These are phyloP conservation scores for Pilaira anomala DNA, from an alignment of 192 early-diverging fungal species.

Conservation along the genomic window DNA sequence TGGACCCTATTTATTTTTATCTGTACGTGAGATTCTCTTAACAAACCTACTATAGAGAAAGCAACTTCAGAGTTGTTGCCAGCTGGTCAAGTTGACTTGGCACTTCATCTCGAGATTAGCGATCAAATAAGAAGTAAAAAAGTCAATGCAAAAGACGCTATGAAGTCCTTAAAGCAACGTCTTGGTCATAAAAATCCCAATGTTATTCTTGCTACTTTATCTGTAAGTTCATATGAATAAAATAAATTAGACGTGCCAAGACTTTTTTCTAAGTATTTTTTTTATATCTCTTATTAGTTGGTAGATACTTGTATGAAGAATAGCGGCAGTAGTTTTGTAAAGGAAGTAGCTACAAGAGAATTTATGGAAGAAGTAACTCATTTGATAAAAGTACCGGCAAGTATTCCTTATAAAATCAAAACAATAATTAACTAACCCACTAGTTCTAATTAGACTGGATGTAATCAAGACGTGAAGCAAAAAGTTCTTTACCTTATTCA, in stretches of 20 bases:
- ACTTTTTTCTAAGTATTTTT: background rate
- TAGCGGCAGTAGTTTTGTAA: constrained; percentile 79
- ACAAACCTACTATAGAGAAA: constrained; percentile 55
- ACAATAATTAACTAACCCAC: no score
- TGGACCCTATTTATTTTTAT: background rate
- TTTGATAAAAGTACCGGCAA: constrained; percentile 43
- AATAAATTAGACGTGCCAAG: background rate
- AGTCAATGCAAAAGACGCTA: constrained; percentile 70
- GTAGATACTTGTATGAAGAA: constrained; percentile 95
- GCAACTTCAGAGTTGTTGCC: constrained; percentile 91
- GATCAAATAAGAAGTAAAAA: constrained; percentile 91
- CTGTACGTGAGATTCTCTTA: background rate
- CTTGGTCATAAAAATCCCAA: constrained; percentile 89
- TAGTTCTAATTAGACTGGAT: constrained; percentile 41
- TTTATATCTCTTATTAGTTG: constrained; percentile 46
- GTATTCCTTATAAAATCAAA: no score
- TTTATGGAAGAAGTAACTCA: constrained; percentile 82
- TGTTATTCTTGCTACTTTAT: constrained; percentile 84
- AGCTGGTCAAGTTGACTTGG: constrained; percentile 79
- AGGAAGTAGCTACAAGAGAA: constrained; percentile 82
- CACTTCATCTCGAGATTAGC: constrained; percentile 81
- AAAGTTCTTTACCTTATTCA: constrained; percentile 80
- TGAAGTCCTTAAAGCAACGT: constrained; percentile 70
- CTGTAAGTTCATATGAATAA: constrained; percentile 40
- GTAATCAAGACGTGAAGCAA: constrained; percentile 72